These are phyloP conservation scores for Akanthomyces dipterigenus DNA, from an alignment of 2,329 filamentous ascomycete genomes.

Conservation along the genomic window DNA sequence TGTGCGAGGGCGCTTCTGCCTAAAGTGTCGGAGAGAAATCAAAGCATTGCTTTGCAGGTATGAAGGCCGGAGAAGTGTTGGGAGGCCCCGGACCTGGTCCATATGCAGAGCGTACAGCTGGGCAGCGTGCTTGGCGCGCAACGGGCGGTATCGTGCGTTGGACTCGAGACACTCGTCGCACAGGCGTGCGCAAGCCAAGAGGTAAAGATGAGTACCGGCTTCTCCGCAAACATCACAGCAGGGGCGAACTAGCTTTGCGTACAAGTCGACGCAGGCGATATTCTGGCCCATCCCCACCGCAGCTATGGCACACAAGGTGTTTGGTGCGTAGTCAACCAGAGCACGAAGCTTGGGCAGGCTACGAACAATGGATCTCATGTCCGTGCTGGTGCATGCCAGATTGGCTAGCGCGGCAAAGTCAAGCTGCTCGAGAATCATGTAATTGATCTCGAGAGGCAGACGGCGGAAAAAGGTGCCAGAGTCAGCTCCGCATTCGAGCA, in stretches of 20 bases:
- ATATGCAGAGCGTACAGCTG: not conserved
- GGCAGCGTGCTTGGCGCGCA: not conserved
- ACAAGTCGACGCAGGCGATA: not conserved
- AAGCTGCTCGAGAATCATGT: not conserved
- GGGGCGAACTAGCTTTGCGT: not conserved
- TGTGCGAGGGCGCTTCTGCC: no score
- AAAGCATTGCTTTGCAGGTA: no score
- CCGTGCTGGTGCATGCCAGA: not conserved
- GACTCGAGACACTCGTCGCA: not conserved
- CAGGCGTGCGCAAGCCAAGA: not conserved
- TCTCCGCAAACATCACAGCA: not conserved
- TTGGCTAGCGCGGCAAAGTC: not conserved
- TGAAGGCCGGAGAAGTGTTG: not conserved
- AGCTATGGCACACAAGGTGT: not conserved
- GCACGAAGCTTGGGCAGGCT: not conserved
- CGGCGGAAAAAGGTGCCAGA: not conserved
- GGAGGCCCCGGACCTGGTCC: not conserved
- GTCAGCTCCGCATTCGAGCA: not conserved
- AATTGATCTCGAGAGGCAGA: not conserved
- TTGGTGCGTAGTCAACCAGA: not conserved
- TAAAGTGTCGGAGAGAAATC: no score
- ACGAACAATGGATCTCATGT: not conserved
- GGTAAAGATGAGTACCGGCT: not conserved
- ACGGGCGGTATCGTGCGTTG: not conserved
- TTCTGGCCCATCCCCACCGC: not conserved